These are phyloP conservation scores for Vicia faba DNA, from an alignment of 306 rosid species.

Conservation along the genomic window DNA sequence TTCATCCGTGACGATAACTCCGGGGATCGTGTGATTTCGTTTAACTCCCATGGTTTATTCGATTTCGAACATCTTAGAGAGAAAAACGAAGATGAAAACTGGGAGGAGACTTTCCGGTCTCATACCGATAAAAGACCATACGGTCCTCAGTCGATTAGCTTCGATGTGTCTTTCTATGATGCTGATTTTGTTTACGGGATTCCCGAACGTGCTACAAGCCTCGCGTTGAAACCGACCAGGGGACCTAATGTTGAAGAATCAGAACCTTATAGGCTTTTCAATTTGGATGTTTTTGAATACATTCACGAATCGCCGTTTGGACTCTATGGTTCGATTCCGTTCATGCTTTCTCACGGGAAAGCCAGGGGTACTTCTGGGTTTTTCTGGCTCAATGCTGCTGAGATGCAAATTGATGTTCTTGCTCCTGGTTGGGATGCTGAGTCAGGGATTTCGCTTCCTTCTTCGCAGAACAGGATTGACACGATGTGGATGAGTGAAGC, in stretches of 20 bases:
- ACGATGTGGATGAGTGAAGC: slow-evolving; percentile 97
- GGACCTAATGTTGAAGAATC: slow-evolving; percentile 84
- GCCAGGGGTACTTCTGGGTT: slow-evolving; percentile 71
- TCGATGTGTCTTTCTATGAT: slow-evolving; percentile 78
- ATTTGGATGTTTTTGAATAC: slow-evolving; percentile 88
- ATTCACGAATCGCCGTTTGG: slow-evolving; percentile 85
- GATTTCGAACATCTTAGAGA: slow-evolving; percentile 78
- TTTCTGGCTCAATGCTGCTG: slow-evolving; percentile 96
- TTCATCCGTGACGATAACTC: slow-evolving; percentile 59
- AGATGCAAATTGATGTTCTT: slow-evolving; percentile 97
- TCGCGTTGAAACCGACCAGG: slow-evolving; percentile 75
- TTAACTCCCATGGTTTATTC: slow-evolving; percentile 82
- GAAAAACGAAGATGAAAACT: slow-evolving; percentile 71
- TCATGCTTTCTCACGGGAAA: slow-evolving; percentile 91
- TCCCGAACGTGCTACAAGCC: slow-evolving; percentile 81
- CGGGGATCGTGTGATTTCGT: slow-evolving; percentile 67
- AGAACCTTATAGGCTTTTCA: slow-evolving; percentile 87
- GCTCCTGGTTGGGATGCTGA: slow-evolving; percentile 85
- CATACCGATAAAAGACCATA: slow-evolving; percentile 78
- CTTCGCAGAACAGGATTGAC: slow-evolving; percentile 65
- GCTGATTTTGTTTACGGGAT: slow-evolving; percentile 91
- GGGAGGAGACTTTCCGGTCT: slow-evolving; percentile 75
- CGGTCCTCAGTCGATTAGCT: slow-evolving; percentile 92
- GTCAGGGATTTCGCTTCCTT: slow-evolving; percentile 65
- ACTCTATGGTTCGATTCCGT: slow-evolving; percentile 84